These are phyloP conservation scores for Trichoderma brevicompactum DNA, from an alignment of 2,329 filamentous ascomycete species.

Conservation along the genomic window DNA sequence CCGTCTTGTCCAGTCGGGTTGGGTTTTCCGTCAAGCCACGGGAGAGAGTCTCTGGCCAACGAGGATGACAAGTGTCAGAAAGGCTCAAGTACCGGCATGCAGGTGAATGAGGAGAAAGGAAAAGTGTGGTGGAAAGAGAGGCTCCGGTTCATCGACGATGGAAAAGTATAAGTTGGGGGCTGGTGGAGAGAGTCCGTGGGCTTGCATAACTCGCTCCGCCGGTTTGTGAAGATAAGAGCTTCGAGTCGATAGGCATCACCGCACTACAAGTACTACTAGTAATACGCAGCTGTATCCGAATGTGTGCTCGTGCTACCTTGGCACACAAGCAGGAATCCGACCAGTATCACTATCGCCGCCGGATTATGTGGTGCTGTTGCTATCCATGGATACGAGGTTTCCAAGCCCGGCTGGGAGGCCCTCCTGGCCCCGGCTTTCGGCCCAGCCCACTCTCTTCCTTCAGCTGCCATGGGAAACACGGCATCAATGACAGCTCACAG, in stretches of 20 bases:
- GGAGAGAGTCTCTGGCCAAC: neutral
- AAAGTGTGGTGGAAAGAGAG: slow-evolving; percentile 20
- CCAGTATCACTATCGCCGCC: neutral
- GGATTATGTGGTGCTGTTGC: slow-evolving; percentile 15
- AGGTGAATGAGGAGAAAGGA: slow-evolving; percentile 21
- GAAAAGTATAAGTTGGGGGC: slow-evolving; percentile 29
- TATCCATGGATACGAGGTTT: slow-evolving; percentile 29
- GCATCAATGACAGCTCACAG: slow-evolving; percentile 28
- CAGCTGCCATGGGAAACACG: slow-evolving; percentile 21
- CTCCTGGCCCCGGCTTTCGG: slow-evolving; percentile 2
- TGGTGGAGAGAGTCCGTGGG: slow-evolving; percentile 22
- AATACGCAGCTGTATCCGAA: neutral
- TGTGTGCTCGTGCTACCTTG: neutral
- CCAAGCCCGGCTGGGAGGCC: no score
- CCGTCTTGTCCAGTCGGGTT: neutral
- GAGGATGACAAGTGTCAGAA: neutral
- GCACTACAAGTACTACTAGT: neutral
- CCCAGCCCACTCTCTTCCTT: slow-evolving; percentile 8
- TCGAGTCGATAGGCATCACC: neutral
- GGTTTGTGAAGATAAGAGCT: slow-evolving; percentile 10
- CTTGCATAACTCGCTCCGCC: slow-evolving; percentile 21
- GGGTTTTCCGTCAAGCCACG: neutral
- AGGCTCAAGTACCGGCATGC: slow-evolving; percentile 5
- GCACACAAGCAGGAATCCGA: neutral
- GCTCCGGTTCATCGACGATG: slow-evolving; percentile 24